Conservation (phyloP, 2,329 filamentous ascomycete genomes). For the Ophiostoma sp. region DNA sequence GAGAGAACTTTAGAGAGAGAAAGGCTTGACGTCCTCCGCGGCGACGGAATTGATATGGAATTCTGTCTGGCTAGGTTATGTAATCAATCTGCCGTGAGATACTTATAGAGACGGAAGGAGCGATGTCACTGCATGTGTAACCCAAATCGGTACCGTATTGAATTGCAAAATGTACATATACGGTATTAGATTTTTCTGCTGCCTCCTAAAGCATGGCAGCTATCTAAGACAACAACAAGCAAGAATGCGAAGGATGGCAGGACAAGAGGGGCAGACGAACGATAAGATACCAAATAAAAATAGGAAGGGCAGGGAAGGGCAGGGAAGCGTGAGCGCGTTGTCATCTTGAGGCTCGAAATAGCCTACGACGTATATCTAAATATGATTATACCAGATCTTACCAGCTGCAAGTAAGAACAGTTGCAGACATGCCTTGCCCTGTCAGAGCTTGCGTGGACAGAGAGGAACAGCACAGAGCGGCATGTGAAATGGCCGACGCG, state of each 20-base stretch:
- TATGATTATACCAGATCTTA: background rate
- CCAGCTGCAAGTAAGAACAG: background rate
- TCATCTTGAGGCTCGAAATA: conserved; percentile 2
- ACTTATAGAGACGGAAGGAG: background rate
- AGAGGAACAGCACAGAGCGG: background rate
- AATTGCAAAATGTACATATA: too few species aligned
- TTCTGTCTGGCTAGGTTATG: background rate
- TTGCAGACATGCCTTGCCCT: background rate
- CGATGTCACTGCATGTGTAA: background rate
- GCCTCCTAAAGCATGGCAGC: background rate
- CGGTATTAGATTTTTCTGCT: too few species aligned
- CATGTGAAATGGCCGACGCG: background rate
- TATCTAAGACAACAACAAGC: background rate
- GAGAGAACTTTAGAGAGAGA: background rate
- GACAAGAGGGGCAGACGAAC: background rate
- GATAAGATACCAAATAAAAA: background rate
- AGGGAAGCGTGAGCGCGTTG: background rate
- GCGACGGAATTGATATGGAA: background rate
- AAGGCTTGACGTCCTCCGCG: background rate
- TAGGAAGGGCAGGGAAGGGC: background rate
- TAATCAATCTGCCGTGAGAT: background rate
- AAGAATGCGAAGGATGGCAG: background rate
- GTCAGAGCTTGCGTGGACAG: background rate
- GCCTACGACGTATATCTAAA: too few species aligned
- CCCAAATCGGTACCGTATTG: background rate